These are phyloP conservation scores for Lactarius deliciosus DNA, from an alignment of 768 basidiomycete genomes.

Conservation along the genomic window DNA sequence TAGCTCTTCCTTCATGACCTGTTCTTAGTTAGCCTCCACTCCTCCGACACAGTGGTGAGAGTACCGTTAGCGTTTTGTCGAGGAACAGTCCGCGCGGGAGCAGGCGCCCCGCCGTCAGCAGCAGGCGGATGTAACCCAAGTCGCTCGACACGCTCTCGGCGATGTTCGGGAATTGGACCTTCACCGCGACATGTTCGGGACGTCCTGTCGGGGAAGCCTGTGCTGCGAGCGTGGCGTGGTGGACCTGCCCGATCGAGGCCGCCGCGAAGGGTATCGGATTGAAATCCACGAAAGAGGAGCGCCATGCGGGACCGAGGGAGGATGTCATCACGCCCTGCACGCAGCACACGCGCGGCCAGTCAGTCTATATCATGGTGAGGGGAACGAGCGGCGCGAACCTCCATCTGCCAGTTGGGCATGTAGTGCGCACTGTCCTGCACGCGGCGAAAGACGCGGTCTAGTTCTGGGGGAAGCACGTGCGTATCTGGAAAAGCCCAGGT, in stretches of 20 bases:
- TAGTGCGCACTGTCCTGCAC: conserved; percentile 97
- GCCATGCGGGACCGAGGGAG: conserved; percentile 80
- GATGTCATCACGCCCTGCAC: conserved; percentile 63
- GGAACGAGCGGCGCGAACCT: conserved; percentile 48
- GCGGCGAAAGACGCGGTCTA: conserved; percentile 83
- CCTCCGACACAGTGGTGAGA: too few relatives aligned
- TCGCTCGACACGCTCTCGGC: conserved; percentile 84
- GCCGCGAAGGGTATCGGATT: conserved; percentile 89
- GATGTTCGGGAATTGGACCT: conserved; percentile 96
- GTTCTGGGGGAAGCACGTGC: conserved; percentile 79
- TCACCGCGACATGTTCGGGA: conserved; percentile 68
- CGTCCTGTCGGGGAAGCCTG: conserved; percentile 52
- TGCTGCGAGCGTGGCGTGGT: conserved; percentile 63
- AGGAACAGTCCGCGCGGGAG: conserved; percentile 89
- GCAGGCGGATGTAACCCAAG: conserved; percentile 76
- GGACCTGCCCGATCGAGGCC: conserved; percentile 97
- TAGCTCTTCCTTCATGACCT: conserved; percentile 89
- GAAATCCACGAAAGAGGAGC: conserved; percentile 66
- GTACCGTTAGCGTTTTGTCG: conserved; percentile 77
- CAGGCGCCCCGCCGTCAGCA: conserved; percentile 76
- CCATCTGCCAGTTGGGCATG: conserved; percentile 99
- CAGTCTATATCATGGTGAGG: not conserved
- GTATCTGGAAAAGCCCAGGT: conserved; percentile 57
- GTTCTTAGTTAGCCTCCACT: conserved; percentile 5
- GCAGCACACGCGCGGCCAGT: not conserved